Percentiles rank a stretch among this genome's conserved stretches.
Evolutionary conservation across 768 basidiomycete species (phyloP).

Genomic region (Hysterangium stoloniferum): DNA sequence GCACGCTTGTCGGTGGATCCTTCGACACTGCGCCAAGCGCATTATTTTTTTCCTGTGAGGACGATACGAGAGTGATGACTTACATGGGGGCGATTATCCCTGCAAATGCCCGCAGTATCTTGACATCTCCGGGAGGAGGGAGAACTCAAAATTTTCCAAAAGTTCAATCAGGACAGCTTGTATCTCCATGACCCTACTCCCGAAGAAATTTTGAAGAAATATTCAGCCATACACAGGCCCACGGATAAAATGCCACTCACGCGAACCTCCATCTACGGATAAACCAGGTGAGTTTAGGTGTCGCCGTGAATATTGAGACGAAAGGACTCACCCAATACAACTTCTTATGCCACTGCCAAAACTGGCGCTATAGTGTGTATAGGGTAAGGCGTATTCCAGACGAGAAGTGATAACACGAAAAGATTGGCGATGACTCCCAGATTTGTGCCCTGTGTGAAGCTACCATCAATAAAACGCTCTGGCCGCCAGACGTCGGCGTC

Average conservation of each 20-base stretch:
- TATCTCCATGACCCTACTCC: slow-evolving; percentile 24
- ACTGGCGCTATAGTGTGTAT: background rate
- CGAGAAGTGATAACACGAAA: background rate
- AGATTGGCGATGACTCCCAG: background rate
- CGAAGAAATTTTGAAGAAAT: background rate
- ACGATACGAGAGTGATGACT: no score
- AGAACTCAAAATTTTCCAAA: slow-evolving; percentile 28
- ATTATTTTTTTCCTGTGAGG: no score
- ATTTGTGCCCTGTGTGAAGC: slow-evolving; percentile 13
- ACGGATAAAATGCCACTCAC: background rate
- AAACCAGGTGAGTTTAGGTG: background rate
- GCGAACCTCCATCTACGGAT: background rate
- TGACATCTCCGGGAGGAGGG: slow-evolving; percentile 23
- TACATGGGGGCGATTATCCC: slow-evolving; percentile 27
- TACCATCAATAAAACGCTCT: slow-evolving; percentile 13
- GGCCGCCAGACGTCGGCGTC: slow-evolving; percentile 20
- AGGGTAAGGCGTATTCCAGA: background rate
- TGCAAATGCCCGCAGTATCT: slow-evolving; percentile 24
- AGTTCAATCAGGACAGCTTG: slow-evolving; percentile 28
- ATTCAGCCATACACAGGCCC: background rate
- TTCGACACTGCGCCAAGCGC: no score
- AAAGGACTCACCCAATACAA: slow-evolving; percentile 4
- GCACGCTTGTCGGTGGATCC: no score
- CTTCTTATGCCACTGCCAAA: background rate
- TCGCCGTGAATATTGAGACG: background rate